phyloP scores from a whole-genome alignment of 176 grass and related monocot genomes.

The Rhynchospora breviuscula region DNA sequence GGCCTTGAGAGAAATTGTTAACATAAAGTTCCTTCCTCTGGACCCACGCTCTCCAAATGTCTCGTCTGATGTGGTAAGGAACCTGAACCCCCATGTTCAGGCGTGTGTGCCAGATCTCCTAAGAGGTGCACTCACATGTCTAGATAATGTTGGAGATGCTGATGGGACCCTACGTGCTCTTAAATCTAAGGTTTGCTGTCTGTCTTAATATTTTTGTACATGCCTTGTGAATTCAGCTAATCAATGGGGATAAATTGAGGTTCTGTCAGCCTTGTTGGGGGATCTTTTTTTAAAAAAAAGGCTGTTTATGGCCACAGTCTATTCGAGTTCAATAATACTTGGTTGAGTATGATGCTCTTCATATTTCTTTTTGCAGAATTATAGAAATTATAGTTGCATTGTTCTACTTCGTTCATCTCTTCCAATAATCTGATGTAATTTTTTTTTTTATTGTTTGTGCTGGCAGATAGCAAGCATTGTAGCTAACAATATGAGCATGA shows the following conservation, averaged over 20 bases:
- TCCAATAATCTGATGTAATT: conserved; percentile 22
- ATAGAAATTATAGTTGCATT: not conserved
- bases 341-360: not conserved
- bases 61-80: conserved; percentile 60
- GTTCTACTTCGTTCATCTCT: not conserved
- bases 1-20: conserved; percentile 74
- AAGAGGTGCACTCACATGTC: conserved; percentile 65
- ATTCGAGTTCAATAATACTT: not conserved
- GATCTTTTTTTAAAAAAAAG: not conserved
- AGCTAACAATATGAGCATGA: conserved; percentile 77
- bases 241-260: not conserved
- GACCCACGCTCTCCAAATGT: conserved; percentile 57
- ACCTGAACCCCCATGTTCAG: conserved; percentile 72
- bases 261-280: not conserved
- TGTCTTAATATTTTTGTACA: not conserved
- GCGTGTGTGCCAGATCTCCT: conserved; percentile 87
- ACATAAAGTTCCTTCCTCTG: conserved; percentile 75
- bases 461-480: conserved; percentile 84
- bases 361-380: not conserved
- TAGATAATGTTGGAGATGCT: conserved; percentile 79
- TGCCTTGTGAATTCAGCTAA: not conserved
- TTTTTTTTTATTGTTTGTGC: not conserved
- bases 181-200: conserved; percentile 67
- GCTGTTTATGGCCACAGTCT: not conserved
- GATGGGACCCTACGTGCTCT: conserved; percentile 60